phyloP scores from a whole-genome alignment of 345 rosid genomes.

The Eucalyptus grandis region DNA sequence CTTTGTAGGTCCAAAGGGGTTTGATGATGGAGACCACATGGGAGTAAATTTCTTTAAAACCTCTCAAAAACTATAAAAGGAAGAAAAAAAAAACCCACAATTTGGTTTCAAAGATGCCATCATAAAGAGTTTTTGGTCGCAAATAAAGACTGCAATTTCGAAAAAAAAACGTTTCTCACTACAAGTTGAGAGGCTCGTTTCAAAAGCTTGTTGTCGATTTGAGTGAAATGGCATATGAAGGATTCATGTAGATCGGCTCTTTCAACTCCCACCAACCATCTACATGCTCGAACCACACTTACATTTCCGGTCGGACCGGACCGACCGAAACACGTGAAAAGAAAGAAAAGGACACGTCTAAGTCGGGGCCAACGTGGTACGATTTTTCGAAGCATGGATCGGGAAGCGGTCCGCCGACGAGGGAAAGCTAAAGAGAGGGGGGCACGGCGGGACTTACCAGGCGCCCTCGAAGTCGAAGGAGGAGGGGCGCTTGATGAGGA shows the following conservation, averaged over 20 bases:
- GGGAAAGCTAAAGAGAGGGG: not conserved
- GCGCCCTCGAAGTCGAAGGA: conserved; percentile 44
- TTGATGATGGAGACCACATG: not conserved
- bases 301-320: not conserved
- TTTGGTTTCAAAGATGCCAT: not conserved
- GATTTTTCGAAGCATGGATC: not conserved
- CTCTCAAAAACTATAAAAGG: not conserved
- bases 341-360: not conserved
- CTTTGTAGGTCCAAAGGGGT: not conserved
- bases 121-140: not conserved
- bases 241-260: not conserved
- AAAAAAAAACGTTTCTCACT: not conserved
- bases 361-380: not conserved
- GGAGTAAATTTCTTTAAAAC: not conserved
- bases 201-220: not conserved
- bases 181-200: not conserved
- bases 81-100: not conserved
- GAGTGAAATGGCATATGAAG: not conserved
- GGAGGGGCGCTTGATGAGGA: conserved; percentile 34
- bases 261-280: not conserved
- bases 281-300: not conserved
- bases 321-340: not conserved
- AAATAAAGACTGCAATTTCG: not conserved
- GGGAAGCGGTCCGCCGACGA: too few relatives aligned
- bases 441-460: conserved; percentile 5